These are phyloP conservation scores for Waitea zeae DNA, from an alignment of 1,284 basidiomycete genomes.

Conservation along the genomic window DNA sequence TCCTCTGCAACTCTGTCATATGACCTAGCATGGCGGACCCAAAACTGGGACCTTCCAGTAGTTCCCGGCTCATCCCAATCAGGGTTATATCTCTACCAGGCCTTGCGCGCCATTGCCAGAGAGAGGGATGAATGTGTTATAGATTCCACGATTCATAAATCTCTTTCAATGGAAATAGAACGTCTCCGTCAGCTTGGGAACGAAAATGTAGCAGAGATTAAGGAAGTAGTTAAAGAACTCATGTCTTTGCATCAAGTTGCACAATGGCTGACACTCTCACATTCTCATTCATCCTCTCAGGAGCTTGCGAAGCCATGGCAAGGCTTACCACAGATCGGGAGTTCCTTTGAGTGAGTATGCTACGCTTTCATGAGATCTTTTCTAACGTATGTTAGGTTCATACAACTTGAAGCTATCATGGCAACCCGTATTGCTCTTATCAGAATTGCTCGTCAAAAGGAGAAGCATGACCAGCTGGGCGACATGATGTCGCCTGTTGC, in stretches of 20 bases:
- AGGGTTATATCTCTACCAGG: conserved; percentile 56
- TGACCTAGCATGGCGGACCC: conserved; percentile 77
- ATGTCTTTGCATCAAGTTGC: conserved; percentile 66
- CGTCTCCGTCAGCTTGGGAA: conserved; percentile 50
- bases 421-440: conserved; percentile 77
- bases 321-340: conserved; percentile 40
- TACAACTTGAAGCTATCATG: conserved; percentile 60
- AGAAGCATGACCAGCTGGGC: conserved; percentile 59
- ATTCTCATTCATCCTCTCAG: conserved; percentile 3
- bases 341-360: conserved; percentile 22
- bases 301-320: conserved; percentile 17
- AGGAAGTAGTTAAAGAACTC: conserved; percentile 45
- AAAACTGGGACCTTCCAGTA: conserved; percentile 84
- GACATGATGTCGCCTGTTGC: conserved; percentile 39
- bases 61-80: conserved; percentile 22
- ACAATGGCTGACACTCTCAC: conserved; percentile 25
- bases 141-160: conserved; percentile 26
- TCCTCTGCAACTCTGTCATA: conserved; percentile 31
- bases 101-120: conserved; percentile 63
- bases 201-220: conserved; percentile 65
- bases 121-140: conserved; percentile 40
- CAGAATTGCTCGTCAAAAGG: conserved; percentile 44
- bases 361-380: not conserved
- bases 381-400: conserved; percentile 35
- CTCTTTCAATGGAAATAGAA: conserved; percentile 42